Evolutionary conservation across 2,329 filamentous ascomycete species (phyloP), one percentile per base, ranked within the genome.

Genomic region (Fusarium coicis): DNA sequence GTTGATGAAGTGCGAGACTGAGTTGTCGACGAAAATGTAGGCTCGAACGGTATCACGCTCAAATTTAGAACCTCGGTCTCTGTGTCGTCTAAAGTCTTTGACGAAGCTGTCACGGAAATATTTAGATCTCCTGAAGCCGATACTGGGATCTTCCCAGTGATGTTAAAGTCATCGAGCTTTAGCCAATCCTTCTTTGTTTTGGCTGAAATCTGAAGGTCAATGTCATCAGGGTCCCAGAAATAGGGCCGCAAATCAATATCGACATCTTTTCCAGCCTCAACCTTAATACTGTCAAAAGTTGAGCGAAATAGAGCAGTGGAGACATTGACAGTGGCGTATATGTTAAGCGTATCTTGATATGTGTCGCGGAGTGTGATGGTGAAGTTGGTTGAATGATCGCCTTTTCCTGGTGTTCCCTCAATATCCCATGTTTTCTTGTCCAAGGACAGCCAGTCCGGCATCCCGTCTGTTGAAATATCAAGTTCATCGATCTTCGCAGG

Each of bases 371-470:
- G 90, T 18, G 83, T 86, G 40, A 94, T 83, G 3, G 87, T 90
- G 52, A 96, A 86, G 73, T 92, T 92, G 34, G 87, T 85, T 8
- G 90, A 88, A 54, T 85, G 84, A 7, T 89, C 87, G 56, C 85
- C 83, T n/a, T 84, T 77, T 1, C 91, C 89, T 6, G 92, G 90
- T 4, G 83, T 92, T 5, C 94, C 95, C 37, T 83, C 86, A 11
- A 97, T 81, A 2, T 82, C 83, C 78, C 94, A 87, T 0, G 90
- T 91, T 14, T 83, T 75, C 5, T 86, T 82, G 76, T 96, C 86
- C 59, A 96, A 88, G 0, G 83, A 83, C 32, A 97, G 80, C 95
- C 95, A 97, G 7, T 83, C 78, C 0, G 94, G 93, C 18, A 90
- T 79, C 32, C 87, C 82, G 2, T 87, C 70, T 0, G 82, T 85